Evolutionary conservation across 2,329 filamentous ascomycete genomes (phyloP), one percentile per base, ranked within the genome.

Genomic region (Exutisphaerella laricina): DNA sequence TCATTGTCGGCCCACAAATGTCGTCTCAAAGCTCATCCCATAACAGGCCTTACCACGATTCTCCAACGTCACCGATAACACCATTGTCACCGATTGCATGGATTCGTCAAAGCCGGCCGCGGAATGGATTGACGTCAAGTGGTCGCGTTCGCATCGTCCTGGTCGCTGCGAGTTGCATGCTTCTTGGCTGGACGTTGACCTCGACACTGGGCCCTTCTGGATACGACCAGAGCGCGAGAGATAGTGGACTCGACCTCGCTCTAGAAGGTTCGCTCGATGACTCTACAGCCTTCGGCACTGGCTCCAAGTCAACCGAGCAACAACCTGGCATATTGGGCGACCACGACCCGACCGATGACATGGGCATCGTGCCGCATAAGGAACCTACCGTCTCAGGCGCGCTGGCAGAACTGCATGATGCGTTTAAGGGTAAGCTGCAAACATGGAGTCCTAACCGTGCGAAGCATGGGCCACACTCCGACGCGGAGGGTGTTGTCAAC

Each of bases 171-270:
- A 47, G 43, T 2, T 61, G 56, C 31, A 46, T 63, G 5, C n/a
- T 58, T 13, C 49, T 63, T 20, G 61, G 61, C 2, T 63, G 58
- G 51, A 48, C 57, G 22, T 33, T 61, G 4, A 63, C 60, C 12
- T 55, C 56, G 9, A 50, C 45, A 1, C 43, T 63, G 22, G 54
- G 51, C 4, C 48, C 54, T 7, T 31, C 26, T 4, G 46, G 40
- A 4, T 32, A 38, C 28, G 38, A 40, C n/a, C 13, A 40, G n/a
- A 34, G 43, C 4, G 39, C 39, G 5, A 21, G 45, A 4, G 41
- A 38, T 6, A 37, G 43, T 3, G 35, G 39, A 1, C 52, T 55
- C 26, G 50, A 39, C 1, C 53, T 56, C 23, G 49, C 5, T 51
- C 50, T 8, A 43, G 42, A 12, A 54, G 45, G 4, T 48, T 60